phyloP scores from a whole-genome alignment of 106 monocot species.

The Acorus calamus region DNA sequence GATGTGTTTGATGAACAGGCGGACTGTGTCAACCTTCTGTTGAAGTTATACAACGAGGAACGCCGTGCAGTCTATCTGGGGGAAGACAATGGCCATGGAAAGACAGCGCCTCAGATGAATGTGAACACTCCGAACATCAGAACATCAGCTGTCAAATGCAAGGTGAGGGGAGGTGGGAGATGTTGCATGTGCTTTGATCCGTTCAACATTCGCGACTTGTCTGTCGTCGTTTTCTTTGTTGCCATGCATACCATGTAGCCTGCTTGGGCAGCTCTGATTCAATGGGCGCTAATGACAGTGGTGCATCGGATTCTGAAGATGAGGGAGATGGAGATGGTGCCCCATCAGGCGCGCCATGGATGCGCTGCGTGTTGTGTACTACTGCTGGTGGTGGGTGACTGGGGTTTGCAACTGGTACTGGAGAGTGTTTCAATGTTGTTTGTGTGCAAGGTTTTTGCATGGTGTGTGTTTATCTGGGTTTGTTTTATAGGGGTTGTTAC shows the following conservation, averaged over 20 bases:
- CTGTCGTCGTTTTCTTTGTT: conserved; percentile 82
- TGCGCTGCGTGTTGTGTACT: conserved; percentile 92
- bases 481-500: too few species aligned
- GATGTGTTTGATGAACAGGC: conserved; percentile 26
- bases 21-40: conserved; percentile 76
- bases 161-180: conserved; percentile 61
- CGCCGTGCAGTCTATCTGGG: conserved; percentile 61
- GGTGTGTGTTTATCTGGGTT: too few species aligned
- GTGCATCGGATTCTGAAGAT: conserved; percentile 18
- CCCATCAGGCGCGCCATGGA: conserved; percentile 14
- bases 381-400: conserved; percentile 35
- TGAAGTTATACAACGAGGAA: conserved; percentile 85
- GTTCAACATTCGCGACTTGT: conserved; percentile 54
- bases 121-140: conserved; percentile 8
- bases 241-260: conserved; percentile 80
- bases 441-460: too few species aligned
- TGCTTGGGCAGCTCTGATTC: conserved; percentile 59
- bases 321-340: conserved; percentile 25
- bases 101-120: conserved; percentile 15
- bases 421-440: too few species aligned
- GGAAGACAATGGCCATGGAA: conserved; percentile 38
- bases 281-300: conserved; percentile 9
- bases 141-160: conserved; percentile 49
- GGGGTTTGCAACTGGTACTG: too few species aligned
- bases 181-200: conserved; percentile 97